phyloP scores from a whole-genome alignment of 2,329 filamentous ascomycete genomes.

The Chaetomiaceae sp. region DNA sequence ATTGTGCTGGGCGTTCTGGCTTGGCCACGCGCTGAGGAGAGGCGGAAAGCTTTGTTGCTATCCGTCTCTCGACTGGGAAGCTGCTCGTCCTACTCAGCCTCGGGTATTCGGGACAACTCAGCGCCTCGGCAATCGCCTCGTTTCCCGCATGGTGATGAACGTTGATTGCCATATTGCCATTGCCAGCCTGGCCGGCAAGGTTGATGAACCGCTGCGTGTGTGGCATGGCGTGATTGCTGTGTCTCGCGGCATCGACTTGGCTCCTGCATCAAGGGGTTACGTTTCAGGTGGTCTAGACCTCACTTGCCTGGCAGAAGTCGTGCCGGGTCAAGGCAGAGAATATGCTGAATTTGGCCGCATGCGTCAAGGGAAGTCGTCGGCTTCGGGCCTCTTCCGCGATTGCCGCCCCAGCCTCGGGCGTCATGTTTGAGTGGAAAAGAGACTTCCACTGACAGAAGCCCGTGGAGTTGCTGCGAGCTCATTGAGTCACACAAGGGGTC shows the following conservation, averaged over 20 bases:
- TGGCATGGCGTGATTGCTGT: constrained; percentile 25
- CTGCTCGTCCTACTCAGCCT: background rate
- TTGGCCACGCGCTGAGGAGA: too few species aligned
- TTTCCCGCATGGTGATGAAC: constrained; percentile 3
- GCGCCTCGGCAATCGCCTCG: constrained; percentile 15
- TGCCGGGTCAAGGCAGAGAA: background rate
- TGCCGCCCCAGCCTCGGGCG: constrained; percentile 5
- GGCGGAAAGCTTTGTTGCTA: background rate
- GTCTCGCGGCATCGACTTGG: background rate
- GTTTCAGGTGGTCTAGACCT: constrained; percentile 12
- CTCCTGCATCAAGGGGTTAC: constrained; percentile 11
- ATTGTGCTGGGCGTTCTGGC: background rate
- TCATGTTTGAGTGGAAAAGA: background rate
- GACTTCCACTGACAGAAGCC: too few species aligned
- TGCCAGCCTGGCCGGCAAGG: constrained; percentile 5
- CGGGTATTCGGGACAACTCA: background rate
- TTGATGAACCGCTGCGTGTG: constrained; percentile 13
- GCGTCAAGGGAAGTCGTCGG: background rate
- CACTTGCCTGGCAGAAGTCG: constrained; percentile 2
- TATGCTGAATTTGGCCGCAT: background rate
- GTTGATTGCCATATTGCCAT: background rate
- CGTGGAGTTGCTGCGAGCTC: background rate
- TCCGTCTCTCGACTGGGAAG: background rate
- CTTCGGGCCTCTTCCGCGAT: constrained; percentile 5
- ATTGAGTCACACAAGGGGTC: background rate